A percentile compares a stretch with the other conserved stretches of the same genome.
Conservation (phyloP, 2,329 filamentous ascomycete species). For the Colletotrichum sp. region DNA sequence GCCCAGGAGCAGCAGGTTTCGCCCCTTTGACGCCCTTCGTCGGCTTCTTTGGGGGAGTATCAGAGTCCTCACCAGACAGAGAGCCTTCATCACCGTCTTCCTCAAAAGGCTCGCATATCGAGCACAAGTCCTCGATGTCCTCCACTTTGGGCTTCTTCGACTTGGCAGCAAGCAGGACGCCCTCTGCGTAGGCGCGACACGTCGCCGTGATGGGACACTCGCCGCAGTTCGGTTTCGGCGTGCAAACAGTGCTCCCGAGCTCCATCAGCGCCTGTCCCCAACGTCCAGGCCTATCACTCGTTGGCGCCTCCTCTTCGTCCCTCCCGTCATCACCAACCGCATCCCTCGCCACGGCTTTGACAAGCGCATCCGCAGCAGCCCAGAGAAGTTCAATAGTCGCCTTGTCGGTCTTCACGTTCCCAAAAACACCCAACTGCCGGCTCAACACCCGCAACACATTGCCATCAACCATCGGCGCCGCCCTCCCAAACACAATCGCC, state of each 20-base stretch:
- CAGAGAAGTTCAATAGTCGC: constrained; percentile 58
- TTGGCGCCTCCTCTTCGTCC: constrained; percentile 26
- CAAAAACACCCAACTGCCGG: constrained; percentile 62
- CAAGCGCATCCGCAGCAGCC: constrained; percentile 61
- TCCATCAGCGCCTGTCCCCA: constrained; percentile 73
- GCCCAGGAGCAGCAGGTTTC: not conserved
- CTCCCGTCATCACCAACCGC: constrained; percentile 19
- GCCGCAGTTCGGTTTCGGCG: constrained; percentile 61
- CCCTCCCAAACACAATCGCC: constrained; percentile 64
- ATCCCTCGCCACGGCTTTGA: constrained; percentile 53
- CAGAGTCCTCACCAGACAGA: not conserved
- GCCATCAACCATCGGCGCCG: constrained; percentile 67
- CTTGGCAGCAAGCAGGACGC: constrained; percentile 33
- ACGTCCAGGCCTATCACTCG: constrained; percentile 58
- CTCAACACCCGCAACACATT: constrained; percentile 67
- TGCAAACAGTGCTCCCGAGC: constrained; percentile 66
- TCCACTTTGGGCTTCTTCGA: constrained; percentile 22
- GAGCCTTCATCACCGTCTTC: constrained; percentile 32
- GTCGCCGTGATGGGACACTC: constrained; percentile 55
- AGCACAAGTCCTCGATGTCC: constrained; percentile 58
- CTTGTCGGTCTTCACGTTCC: constrained; percentile 62
- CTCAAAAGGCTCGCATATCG: constrained; percentile 52
- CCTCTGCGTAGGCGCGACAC: constrained; percentile 57
- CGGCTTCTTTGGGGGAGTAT: constrained; percentile 8
- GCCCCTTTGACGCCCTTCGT: constrained; percentile 1